phyloP scores from a whole-genome alignment of 2,329 filamentous ascomycete genomes.

The Colletotrichum magnum region DNA sequence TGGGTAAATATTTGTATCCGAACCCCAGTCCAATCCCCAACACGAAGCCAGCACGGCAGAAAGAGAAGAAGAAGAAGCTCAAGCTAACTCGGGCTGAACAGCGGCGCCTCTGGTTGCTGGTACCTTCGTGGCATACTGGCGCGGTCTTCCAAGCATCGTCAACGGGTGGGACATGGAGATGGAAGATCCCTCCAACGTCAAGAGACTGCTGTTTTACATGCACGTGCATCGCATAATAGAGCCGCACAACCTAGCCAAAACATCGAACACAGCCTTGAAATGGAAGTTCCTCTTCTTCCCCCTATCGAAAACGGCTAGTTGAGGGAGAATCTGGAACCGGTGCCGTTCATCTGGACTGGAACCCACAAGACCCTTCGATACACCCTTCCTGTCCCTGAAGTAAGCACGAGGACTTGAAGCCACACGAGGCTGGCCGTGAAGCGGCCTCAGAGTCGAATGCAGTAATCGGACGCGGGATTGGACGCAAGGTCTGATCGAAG shows the following conservation, averaged over 20 bases:
- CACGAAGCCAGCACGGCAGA: too few relatives aligned
- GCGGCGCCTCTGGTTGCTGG: slow-evolving; percentile 12
- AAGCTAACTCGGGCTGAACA: neutral
- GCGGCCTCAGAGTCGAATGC: neutral
- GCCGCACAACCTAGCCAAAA: neutral
- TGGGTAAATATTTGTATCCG: neutral
- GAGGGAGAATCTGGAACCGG: too few relatives aligned
- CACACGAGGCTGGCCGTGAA: neutral
- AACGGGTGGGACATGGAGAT: slow-evolving; percentile 1
- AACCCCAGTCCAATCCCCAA: too few relatives aligned
- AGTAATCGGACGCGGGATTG: too few relatives aligned
- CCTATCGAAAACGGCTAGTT: too few relatives aligned
- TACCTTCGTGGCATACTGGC: slow-evolving; percentile 9
- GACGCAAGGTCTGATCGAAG: too few relatives aligned
- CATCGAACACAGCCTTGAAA: neutral
- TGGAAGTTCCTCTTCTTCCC: neutral
- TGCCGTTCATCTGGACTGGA: slow-evolving; percentile 8
- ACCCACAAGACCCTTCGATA: neutral
- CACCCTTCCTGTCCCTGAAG: neutral
- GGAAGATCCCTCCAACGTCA: neutral
- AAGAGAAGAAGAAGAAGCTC: neutral
- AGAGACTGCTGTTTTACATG: neutral
- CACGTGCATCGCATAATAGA: slow-evolving; percentile 2
- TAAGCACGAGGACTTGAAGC: neutral
- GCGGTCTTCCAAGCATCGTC: neutral